Evolutionary conservation across 768 basidiomycete species (phyloP).

Genomic region (Leccinum imitatum): DNA sequence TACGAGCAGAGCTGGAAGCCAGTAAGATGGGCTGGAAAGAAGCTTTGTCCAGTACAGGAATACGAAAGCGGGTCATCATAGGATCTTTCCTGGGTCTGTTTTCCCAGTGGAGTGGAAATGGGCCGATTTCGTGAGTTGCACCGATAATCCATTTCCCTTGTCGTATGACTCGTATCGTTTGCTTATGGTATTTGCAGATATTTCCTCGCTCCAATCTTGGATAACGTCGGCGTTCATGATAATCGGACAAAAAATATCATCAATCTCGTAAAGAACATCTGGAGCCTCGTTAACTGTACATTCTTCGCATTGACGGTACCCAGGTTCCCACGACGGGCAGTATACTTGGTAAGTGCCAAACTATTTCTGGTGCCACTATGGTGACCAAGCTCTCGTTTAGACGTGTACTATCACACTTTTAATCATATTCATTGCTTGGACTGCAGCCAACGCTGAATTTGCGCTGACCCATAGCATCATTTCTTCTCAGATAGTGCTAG

Average conservation of each 20-base stretch:
- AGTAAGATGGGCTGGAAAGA: neutral
- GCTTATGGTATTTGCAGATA: slow-evolving; percentile 7
- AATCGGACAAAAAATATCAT: slow-evolving; percentile 18
- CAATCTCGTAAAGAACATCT: slow-evolving; percentile 12
- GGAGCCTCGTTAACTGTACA: slow-evolving; percentile 11
- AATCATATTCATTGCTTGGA: slow-evolving; percentile 17
- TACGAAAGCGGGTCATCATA: slow-evolving; percentile 15
- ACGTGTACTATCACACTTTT: slow-evolving; percentile 17
- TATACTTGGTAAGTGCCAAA: slow-evolving; percentile 14
- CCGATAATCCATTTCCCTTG: accelerated
- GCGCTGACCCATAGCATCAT: slow-evolving; percentile 8
- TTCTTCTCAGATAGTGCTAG: slow-evolving; percentile 10
- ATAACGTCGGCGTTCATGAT: slow-evolving; percentile 22
- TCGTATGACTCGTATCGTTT: no score
- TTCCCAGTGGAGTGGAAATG: slow-evolving; percentile 16
- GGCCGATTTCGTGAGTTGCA: slow-evolving; percentile 7
- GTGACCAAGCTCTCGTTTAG: slow-evolving; percentile 1
- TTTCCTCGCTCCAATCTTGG: slow-evolving; percentile 13
- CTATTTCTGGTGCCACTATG: neutral
- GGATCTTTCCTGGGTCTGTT: slow-evolving; percentile 16
- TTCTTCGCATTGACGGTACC: slow-evolving; percentile 7
- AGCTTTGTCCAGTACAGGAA: slow-evolving; percentile 13
- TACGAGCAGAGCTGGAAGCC: slow-evolving; percentile 25
- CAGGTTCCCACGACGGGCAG: slow-evolving; percentile 17
- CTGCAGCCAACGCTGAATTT: slow-evolving; percentile 21